Evolutionary conservation across 2,329 filamentous ascomycete species (phyloP).

Genomic region (Cladophialophora carrionii): DNA sequence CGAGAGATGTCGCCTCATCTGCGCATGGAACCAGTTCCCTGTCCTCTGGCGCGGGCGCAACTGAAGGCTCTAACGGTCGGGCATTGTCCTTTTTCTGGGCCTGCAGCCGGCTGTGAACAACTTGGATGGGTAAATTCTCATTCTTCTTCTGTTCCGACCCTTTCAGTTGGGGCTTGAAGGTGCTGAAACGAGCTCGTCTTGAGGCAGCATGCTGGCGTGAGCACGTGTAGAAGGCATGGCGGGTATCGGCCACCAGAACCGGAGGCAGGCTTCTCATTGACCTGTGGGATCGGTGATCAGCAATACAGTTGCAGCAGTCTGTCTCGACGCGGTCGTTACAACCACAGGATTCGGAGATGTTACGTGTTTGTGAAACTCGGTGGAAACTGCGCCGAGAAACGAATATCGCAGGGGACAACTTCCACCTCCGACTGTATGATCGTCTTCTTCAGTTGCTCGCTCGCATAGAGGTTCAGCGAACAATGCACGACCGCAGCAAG

Average conservation of each 20-base stretch:
- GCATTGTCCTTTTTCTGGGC: conserved; percentile 18
- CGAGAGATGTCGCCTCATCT: conserved; percentile 28
- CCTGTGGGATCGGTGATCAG: not conserved
- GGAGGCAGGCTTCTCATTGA: conserved; percentile 27
- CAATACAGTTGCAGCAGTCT: not conserved
- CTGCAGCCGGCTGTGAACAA: conserved; percentile 27
- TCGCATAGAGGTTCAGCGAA: not conserved
- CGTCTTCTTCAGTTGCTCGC: not conserved
- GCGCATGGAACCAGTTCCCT: conserved; percentile 29
- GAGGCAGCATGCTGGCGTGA: conserved; percentile 29
- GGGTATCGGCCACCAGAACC: conserved; percentile 32
- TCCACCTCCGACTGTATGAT: not conserved
- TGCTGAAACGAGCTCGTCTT: conserved; percentile 29
- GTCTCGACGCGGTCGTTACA: conserved; percentile 12
- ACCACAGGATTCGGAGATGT: conserved; percentile 8
- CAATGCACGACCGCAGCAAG: not conserved
- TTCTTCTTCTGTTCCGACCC: conserved; percentile 5
- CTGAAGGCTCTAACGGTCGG: conserved; percentile 1
- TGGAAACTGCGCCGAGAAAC: conserved; percentile 32
- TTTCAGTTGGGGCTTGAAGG: conserved; percentile 24
- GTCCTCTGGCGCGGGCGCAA: not conserved
- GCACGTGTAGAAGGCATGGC: conserved; percentile 33
- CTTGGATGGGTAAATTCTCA: conserved; percentile 29
- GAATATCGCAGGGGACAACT: not conserved
- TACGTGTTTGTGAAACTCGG: conserved; percentile 10